Evolutionary conservation across 768 basidiomycete genomes (phyloP), one percentile per base, ranked within the genome.

Genomic region (Nevesoporus exiguus): DNA sequence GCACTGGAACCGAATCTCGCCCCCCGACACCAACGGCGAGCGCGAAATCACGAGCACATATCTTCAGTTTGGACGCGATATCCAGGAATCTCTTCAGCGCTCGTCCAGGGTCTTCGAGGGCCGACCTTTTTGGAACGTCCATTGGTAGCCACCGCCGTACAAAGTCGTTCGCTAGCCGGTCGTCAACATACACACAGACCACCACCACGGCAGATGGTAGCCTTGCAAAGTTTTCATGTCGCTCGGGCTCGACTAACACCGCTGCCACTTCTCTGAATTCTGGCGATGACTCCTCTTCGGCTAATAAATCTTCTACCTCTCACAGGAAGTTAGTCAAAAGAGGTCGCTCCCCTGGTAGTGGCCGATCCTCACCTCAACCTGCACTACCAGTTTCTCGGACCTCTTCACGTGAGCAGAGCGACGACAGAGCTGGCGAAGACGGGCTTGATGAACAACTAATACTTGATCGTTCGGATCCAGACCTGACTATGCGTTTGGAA

Each of bases 11-110:
- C 49, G 85, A 75, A 40, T 86, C 94, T 22, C 72, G 80, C n/a
- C 94, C 95, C 6, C 81, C 86, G 2, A 98, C 94, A 0, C 95
- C 94, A 4, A 90, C 90, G 0, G 80, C 84, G 1, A 82, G 78
- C 43, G 81, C 85, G n/a, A 85, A 88, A 36, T 77, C 81, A 17
- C 76, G 82, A 57, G 89, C 85, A 2, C 84, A 88, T n/a, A 90
- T 93, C 47, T 93, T 96, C 66, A 85, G 90, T 31, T 77, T 98
- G 49, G 94, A 98, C 64, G 88, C 84, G 19, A 87, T 98, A 61
- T 93, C 92, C 19, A 82, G 92, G 41, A 94, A 93, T 69, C 78
- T 98, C 27, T 95, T 97, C 72, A 84, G 80, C 61, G 67, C 81
- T 7, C 81, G 84, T 3, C 80, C 86, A 29, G 88, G 85, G 9